Conservation (phyloP, 176 grass and related monocot genomes). For the Pontederia crassipes region DNA sequence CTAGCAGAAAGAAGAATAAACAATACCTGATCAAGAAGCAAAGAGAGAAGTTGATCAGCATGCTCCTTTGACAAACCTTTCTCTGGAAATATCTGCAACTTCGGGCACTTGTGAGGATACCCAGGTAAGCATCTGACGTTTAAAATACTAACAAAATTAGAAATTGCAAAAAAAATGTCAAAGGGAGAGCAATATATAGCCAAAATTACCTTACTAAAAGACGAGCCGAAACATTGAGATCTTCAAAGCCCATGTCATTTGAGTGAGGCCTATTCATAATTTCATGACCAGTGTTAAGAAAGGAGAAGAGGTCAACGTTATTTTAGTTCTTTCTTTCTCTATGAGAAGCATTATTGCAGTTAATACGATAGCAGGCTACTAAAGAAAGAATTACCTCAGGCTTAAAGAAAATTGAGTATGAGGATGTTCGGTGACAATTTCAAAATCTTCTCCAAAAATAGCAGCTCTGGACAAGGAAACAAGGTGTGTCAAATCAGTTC, state of each 20-base stretch:
- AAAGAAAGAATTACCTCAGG: constrained; percentile 45
- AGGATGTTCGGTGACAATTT: constrained; percentile 56
- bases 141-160: constrained; percentile 13
- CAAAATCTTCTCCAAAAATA: constrained; percentile 82
- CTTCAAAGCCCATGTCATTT: constrained; percentile 46
- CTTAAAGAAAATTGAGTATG: constrained; percentile 54
- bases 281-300: constrained; percentile 12
- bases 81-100: constrained; percentile 59
- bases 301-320: constrained; percentile 6
- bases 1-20: no score
- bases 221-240: constrained; percentile 57
- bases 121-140: constrained; percentile 68
- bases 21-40: constrained; percentile 80
- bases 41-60: constrained; percentile 47
- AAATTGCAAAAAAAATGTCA: constrained; percentile 2
- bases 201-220: constrained; percentile 54
- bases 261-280: constrained; percentile 71
- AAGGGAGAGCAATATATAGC: background rate
- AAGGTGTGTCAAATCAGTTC: constrained; percentile 14
- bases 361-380: background rate
- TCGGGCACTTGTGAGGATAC: constrained; percentile 94
- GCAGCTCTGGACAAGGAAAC: constrained; percentile 34
- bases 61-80: constrained; percentile 67
- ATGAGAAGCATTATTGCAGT: background rate
- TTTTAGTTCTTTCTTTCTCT: background rate